Percentiles rank a stretch among this genome's conserved stretches.
Evolutionary conservation across 345 rosid genomes (phyloP).

Genomic region (Clarkia xantiana): DNA sequence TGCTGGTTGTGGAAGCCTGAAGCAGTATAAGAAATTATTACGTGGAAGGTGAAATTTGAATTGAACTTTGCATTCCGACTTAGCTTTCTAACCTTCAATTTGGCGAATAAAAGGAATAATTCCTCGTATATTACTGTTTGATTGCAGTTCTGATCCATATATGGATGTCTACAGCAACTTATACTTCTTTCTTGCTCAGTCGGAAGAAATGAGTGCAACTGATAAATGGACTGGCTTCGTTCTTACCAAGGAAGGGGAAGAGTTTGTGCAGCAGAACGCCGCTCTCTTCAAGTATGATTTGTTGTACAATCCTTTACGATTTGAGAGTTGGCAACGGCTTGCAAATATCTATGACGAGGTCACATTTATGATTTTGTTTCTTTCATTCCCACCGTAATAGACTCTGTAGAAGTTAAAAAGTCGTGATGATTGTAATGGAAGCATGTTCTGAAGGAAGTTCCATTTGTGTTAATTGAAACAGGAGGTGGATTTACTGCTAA

Average conservation of each 20-base stretch:
- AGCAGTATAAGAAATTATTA: slow-evolving; percentile 46
- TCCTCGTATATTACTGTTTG: slow-evolving; percentile 13
- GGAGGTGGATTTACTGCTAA: slow-evolving; percentile 96
- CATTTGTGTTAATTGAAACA: slow-evolving; percentile 25
- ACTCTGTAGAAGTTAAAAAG: neutral
- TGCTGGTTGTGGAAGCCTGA: slow-evolving; percentile 39
- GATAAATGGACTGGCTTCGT: slow-evolving; percentile 99
- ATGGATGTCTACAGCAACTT: slow-evolving; percentile 72
- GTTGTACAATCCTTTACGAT: slow-evolving; percentile 72
- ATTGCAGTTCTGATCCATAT: slow-evolving; percentile 74
- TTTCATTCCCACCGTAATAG: neutral
- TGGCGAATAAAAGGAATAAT: slow-evolving; percentile 5
- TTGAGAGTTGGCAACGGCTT: slow-evolving; percentile 93
- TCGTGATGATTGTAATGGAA: slow-evolving; percentile 1
- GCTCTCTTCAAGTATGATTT: slow-evolving; percentile 82
- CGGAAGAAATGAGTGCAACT: slow-evolving; percentile 89
- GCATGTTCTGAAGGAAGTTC: slow-evolving; percentile 10
- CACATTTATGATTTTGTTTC: slow-evolving; percentile 12
- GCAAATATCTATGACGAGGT: slow-evolving; percentile 92
- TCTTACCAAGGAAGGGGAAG: slow-evolving; percentile 95
- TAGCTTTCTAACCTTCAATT: neutral
- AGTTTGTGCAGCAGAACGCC: slow-evolving; percentile 86
- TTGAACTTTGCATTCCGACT: neutral
- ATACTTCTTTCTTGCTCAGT: slow-evolving; percentile 72
- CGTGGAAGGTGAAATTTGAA: slow-evolving; percentile 31